phyloP scores from a whole-genome alignment of 2,329 filamentous ascomycete genomes.

The Whalleya microplaca region DNA sequence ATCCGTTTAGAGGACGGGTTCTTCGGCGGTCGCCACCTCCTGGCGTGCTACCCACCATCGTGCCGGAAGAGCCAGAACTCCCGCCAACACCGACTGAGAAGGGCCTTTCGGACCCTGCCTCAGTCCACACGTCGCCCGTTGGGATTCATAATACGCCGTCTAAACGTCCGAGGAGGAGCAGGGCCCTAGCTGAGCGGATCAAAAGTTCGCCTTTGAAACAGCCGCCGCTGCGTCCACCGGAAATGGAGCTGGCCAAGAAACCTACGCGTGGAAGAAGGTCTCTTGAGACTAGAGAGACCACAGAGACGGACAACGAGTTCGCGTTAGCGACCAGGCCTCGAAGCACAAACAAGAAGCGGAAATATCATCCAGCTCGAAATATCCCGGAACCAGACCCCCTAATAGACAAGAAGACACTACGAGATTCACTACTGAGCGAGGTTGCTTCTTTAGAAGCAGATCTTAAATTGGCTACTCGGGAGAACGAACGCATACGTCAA shows the following conservation, averaged over 20 bases:
- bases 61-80: conserved; percentile 63
- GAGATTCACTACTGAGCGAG: conserved; percentile 58
- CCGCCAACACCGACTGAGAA: conserved; percentile 60
- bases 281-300: conserved; percentile 17
- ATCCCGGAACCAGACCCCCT: conserved; percentile 47
- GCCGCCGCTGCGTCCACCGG: conserved; percentile 39
- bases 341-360: conserved; percentile 22
- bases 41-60: conserved; percentile 37
- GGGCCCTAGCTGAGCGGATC: conserved; percentile 41
- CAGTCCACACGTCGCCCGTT: conserved; percentile 57
- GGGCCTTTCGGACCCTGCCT: conserved; percentile 51
- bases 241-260: conserved; percentile 12
- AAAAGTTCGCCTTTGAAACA: conserved; percentile 57
- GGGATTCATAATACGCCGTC: conserved; percentile 66
- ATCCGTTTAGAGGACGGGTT: conserved; percentile 45
- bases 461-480: conserved; percentile 57
- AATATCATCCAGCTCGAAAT: conserved; percentile 45
- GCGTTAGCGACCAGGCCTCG: conserved; percentile 4
- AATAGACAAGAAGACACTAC: conserved; percentile 53
- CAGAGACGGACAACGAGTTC: conserved; percentile 13
- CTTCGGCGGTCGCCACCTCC: conserved; percentile 43
- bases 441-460: conserved; percentile 62
- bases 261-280: conserved; percentile 16
- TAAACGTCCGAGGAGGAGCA: conserved; percentile 50
- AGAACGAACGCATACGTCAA: conserved; percentile 59